Evolutionary conservation across 257 asterid genomes (phyloP), one percentile per base, ranked within the genome.

Genomic region (Lavandula angustifolia): DNA sequence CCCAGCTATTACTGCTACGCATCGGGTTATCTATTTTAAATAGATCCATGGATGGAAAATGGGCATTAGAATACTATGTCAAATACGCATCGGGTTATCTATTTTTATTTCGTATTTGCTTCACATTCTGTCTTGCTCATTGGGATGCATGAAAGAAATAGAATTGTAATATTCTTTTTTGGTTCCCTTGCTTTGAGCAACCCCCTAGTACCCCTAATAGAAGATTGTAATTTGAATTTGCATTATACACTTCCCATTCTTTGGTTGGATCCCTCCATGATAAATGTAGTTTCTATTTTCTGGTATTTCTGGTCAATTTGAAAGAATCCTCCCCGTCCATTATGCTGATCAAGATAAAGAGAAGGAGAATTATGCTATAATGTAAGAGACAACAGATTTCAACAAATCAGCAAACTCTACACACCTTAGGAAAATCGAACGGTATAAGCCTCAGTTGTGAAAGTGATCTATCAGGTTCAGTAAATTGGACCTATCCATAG

Each of bases 381-480:
- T 41, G 43, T 12, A 17, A 16, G 74, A 60, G 60, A 55, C 7
- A n/a, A n/a, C 27, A 22, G 37, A 6, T 41, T 11, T 35, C 52
- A 48, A 52, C 5, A 73, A 66, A 53, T 41, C 59, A n/a, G n/a
- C n/a, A n/a, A n/a, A n/a, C 40, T 18, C 50, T 12, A 16, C 27
- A 5, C 81, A 92, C 98, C 98, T 84, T 37, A 82, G 53, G 62
- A 92, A 81, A 41, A 92, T 75, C 48, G 84, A 79, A 56, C 96
- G 95, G 78, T 92, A 89, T 64, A 89, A 73, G 53, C 98, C 98
- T 75, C 91, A 86, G 49, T 54, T 78, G 13, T 89, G 96, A 57
- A 92, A 89, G 67, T 89, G 85, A 74, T 92, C 97, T 9, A 82
- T 83, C 57, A 92, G 82, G 68, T 80, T 78, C 50, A 62, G 65